A percentile compares a stretch with the other conserved stretches of the same genome.
Evolutionary conservation across 2,329 filamentous ascomycete genomes (phyloP).

Genomic region (Monilinia polystroma): DNA sequence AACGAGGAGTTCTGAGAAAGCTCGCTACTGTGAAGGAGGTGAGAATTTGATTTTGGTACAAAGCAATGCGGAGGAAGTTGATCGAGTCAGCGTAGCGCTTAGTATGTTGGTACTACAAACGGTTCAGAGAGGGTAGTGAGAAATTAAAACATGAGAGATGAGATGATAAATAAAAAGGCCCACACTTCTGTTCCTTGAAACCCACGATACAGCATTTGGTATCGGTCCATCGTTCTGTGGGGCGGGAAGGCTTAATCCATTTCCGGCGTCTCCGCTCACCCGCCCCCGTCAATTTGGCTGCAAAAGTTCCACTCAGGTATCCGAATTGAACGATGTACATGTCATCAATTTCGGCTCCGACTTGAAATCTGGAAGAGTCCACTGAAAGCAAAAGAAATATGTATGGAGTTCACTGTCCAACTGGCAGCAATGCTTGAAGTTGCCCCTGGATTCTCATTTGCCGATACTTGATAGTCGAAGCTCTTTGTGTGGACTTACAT

Average conservation of each 20-base stretch:
- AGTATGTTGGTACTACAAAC: not conserved
- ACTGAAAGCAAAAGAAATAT: not conserved
- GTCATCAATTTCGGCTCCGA: constrained; percentile 5
- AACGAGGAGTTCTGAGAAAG: not conserved
- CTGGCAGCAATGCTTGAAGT: not conserved
- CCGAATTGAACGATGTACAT: constrained; percentile 11
- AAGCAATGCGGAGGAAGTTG: not conserved
- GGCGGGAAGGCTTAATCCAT: not conserved
- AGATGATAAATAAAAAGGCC: not conserved
- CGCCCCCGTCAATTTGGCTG: not conserved
- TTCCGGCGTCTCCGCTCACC: not conserved
- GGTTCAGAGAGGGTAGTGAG: not conserved
- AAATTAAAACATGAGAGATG: not conserved
- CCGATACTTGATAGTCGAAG: not conserved
- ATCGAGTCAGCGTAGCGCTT: not conserved
- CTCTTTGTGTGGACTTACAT: not conserved
- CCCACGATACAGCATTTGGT: not conserved
- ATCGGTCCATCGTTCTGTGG: constrained; percentile 6
- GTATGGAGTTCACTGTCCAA: not conserved
- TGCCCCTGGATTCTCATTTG: not conserved
- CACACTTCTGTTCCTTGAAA: not conserved
- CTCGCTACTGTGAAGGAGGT: constrained; percentile 7
- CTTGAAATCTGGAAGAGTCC: not conserved
- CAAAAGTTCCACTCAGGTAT: not conserved
- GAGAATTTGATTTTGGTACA: not conserved